Base-by-base conservation (phyloP, 177 flowering plant genomes). In the Vitis hybrid region DNA sequence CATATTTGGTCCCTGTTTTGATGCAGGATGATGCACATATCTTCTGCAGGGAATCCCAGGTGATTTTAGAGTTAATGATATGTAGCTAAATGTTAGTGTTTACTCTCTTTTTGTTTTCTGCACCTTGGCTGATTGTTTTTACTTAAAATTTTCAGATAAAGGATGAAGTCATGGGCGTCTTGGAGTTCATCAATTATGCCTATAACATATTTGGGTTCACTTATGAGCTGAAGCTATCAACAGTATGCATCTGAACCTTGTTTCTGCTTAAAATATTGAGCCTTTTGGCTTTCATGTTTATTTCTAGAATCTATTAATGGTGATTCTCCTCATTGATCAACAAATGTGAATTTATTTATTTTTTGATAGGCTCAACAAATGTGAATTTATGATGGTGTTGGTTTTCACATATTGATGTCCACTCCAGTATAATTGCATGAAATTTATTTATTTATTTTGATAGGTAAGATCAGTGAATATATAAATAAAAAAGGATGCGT, bases 21-120 rank as follows among this genome's bases (percentile, higher is more conserved):
- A 62, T 69, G 53, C 94, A 95, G 99, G 99, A 96, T 86, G 99
- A 96, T 88, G 99, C 99, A 72, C 99, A 96, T 79, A 96, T 96
- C 60, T 96, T 93, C 78, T 96, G 99, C 80, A 84, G 85, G 80
- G 95, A 96, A 75, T 85, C 86, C 62, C 98, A 93, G 87, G 99
- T 92, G 63, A 82, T 79, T 72, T 62, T 3, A 14, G 5, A 39
- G 10, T 55, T 76, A 20, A 22, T 55, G 15, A 52, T 13, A 1
- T 68, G 18, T 2, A 5, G 11, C 14, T n/a, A 5, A 5, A 39
- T 39, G 45, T 39, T 39, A 0, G 45, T 51, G 22, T 61, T 18
- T 9, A 20, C 2, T 13, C 14, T 48, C 10, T 13, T 68, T 64
- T 60, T 51, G 1, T 13, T 49, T 29, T 39, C 19, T 55, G 48